Percentiles rank a stretch among this genome's conserved stretches.
phyloP scores from a whole-genome alignment of 2,329 filamentous ascomycete genomes.

The Fusarium vanettenii region DNA sequence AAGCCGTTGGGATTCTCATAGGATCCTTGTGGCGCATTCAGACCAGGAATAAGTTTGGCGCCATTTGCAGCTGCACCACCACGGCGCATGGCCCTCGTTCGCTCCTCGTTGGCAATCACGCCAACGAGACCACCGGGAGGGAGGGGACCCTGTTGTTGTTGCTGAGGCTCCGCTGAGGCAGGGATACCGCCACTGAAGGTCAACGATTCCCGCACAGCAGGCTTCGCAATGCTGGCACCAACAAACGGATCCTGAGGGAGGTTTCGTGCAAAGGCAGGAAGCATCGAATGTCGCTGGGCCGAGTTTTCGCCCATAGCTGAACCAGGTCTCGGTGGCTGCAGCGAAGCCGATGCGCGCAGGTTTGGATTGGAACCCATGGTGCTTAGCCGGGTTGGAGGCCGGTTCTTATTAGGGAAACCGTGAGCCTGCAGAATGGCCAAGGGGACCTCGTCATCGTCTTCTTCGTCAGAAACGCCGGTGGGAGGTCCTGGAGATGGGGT shows the following conservation, averaged over 20 bases:
- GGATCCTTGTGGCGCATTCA: conserved; percentile 51
- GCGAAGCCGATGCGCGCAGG: conserved; percentile 65
- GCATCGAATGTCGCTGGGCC: conserved; percentile 54
- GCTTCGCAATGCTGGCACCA: conserved; percentile 80
- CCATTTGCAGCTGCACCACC: conserved; percentile 79
- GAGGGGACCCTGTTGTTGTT: conserved; percentile 43
- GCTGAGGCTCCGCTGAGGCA: conserved; percentile 51
- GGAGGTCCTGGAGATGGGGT: conserved; percentile 51
- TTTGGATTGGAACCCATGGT: conserved; percentile 78
- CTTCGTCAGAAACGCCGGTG: conserved; percentile 75
- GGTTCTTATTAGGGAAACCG: conserved; percentile 83
- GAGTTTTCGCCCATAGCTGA: conserved; percentile 65
- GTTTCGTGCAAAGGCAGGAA: conserved; percentile 86
- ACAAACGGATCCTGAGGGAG: conserved; percentile 88
- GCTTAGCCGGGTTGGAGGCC: conserved; percentile 76
- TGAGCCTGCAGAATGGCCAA: conserved; percentile 88
- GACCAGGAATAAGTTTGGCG: conserved; percentile 52
- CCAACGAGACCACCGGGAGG: conserved; percentile 86
- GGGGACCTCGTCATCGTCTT: conserved; percentile 91
- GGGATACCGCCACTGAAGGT: conserved; percentile 71
- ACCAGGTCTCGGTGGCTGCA: conserved; percentile 60
- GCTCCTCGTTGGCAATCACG: conserved; percentile 88
- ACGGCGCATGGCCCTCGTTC: conserved; percentile 79
- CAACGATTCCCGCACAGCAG: conserved; percentile 78
- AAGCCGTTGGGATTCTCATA: conserved; percentile 60